Evolutionary conservation across 2,329 filamentous ascomycete genomes (phyloP).

Genomic region (Acrocalymma vagum): DNA sequence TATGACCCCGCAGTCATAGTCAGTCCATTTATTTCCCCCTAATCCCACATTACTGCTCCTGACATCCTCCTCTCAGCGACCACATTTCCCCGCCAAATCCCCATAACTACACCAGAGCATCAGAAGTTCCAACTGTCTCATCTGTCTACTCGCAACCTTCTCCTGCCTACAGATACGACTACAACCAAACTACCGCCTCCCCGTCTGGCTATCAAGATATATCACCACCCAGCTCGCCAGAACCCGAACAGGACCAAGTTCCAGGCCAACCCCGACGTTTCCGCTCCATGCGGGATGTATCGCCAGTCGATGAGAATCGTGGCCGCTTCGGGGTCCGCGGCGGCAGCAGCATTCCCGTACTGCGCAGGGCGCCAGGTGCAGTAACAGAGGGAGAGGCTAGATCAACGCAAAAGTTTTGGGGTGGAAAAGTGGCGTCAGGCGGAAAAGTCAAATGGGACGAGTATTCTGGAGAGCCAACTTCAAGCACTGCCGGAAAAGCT

Average conservation of each 20-base stretch:
- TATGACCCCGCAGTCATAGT: constrained; percentile 31
- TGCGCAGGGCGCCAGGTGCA: constrained; percentile 39
- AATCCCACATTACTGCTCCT: constrained; percentile 3
- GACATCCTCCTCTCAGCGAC: constrained; percentile 23
- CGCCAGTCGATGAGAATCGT: constrained; percentile 49
- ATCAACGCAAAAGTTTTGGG: constrained; percentile 45
- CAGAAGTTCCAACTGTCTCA: constrained; percentile 52
- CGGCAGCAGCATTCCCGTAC: constrained; percentile 43
- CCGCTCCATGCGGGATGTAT: constrained; percentile 47
- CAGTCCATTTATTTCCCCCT: constrained; percentile 20
- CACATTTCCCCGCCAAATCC: constrained; percentile 31
- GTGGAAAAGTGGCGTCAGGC: constrained; percentile 44
- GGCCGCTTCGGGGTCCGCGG: constrained; percentile 13
- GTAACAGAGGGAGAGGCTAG: constrained; percentile 23
- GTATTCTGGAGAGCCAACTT: constrained; percentile 71
- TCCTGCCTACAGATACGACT: constrained; percentile 42
- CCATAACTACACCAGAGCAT: constrained; percentile 31
- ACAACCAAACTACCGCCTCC: constrained; percentile 21
- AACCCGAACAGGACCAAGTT: constrained; percentile 38
- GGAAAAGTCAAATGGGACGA: constrained; percentile 66
- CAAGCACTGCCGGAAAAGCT: constrained; percentile 60
- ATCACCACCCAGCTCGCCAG: constrained; percentile 49
- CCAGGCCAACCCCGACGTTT: constrained; percentile 33
- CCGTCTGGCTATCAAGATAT: constrained; percentile 42
- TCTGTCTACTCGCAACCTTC: constrained; percentile 70